Percentiles rank a stretch among this genome's conserved stretches.
Evolutionary conservation across 106 monocot genomes (phyloP).

Genomic region (Cymbidium sinense): DNA sequence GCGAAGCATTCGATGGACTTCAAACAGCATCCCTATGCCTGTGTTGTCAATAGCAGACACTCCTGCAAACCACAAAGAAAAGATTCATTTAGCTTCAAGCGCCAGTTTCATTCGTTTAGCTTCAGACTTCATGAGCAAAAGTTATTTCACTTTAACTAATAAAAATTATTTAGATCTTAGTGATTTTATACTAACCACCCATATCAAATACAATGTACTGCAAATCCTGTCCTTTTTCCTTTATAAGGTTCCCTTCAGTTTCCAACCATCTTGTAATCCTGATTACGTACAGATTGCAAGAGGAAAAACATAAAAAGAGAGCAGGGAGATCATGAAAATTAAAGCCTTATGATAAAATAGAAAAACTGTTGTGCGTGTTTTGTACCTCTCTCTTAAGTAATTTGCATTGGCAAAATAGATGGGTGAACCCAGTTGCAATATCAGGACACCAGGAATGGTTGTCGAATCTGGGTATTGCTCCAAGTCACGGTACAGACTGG

Average conservation of each 20-base stretch:
- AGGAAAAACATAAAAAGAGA: background rate
- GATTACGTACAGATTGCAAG: background rate
- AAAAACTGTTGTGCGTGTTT: background rate
- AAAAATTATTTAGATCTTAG: too few relatives aligned
- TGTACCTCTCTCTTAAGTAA: conserved; percentile 54
- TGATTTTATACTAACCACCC: conserved; percentile 23
- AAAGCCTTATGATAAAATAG: background rate
- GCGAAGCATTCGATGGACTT: conserved; percentile 11
- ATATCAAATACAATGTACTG: conserved; percentile 42
- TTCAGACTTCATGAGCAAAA: too few relatives aligned
- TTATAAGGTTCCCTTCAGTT: conserved; percentile 14
- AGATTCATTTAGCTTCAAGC: background rate
- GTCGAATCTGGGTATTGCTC: conserved; percentile 49
- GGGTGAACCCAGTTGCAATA: conserved; percentile 41
- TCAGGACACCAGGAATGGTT: conserved; percentile 29
- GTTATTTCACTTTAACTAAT: too few relatives aligned
- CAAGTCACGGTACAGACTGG: conserved; percentile 34
- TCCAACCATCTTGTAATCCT: conserved; percentile 59
- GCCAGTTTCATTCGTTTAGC: too few relatives aligned
- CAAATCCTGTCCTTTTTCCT: conserved; percentile 22
- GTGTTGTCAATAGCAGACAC: conserved; percentile 20
- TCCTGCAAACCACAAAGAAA: conserved; percentile 1
- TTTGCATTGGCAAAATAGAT: conserved; percentile 45
- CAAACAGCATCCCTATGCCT: conserved; percentile 9
- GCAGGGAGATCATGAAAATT: background rate